Base-by-base conservation (phyloP, 2,329 filamentous ascomycete species). In the Didymella sp. region DNA sequence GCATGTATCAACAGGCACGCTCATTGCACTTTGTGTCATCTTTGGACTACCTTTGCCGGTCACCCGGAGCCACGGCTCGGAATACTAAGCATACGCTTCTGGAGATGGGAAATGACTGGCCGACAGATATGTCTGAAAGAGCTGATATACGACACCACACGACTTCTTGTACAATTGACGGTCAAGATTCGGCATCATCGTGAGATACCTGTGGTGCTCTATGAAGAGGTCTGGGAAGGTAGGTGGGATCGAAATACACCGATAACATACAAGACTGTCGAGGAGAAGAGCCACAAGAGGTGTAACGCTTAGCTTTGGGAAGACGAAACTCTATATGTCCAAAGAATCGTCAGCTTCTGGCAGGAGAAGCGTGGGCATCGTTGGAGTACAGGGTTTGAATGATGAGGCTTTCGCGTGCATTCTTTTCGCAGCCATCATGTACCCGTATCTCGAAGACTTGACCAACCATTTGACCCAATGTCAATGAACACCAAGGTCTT, bases 21-120 rank as follows among this genome's bases (percentile, higher is more conserved):
- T 13, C 57, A 59, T 22, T 59, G 55, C 33, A 42, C 49, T 6
- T 51, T 61, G 30, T 31, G 46, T 7, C 44, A 44, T 13, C 17
- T 59, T 2, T 61, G 61, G 61, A 31, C 38, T 2, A 50, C 12
- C 0, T 60, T 54, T 31, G 21, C 17, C 11, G 41, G 40, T 11
- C n/a, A 15, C 4, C 12, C 40, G 27, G 17, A 45, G 2, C 46
- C 38, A 5, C 31, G 48, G 11, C 40, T 61, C 11, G 50, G 61
- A 11, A 48, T 27, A 19, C 43, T 61, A 11, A 55, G 38, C 11
- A 24, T 64, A 19, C 41, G 28, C 1, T 56, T 59, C 11, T 64
- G 62, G 62, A 56, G 58, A 22, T 60, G 55, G 60, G 53, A 59
- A 15, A 41, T 41, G 38, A 46, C 12, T 6, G 53, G 42, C 6